These are phyloP conservation scores for Calonectria pseudoreteaudii DNA, from an alignment of 2,329 filamentous ascomycete species.

Conservation along the genomic window DNA sequence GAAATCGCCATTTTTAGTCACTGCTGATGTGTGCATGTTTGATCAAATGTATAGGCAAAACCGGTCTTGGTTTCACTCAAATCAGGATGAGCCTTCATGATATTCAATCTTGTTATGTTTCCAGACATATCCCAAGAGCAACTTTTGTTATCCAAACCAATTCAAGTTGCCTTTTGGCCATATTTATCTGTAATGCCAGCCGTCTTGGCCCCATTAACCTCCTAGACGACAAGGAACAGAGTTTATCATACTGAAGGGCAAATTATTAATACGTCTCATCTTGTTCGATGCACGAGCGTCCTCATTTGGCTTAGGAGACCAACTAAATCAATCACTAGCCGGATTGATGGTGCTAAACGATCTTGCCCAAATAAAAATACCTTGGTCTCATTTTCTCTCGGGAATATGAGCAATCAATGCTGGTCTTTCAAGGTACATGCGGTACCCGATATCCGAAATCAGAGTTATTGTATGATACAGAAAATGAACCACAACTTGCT, in stretches of 20 bases:
- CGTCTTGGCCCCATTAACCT: neutral
- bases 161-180: neutral
- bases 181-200: neutral
- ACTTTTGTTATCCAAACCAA: neutral
- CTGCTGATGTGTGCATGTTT: neutral
- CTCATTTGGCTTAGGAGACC: neutral
- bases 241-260: neutral
- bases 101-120: neutral
- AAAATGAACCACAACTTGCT: neutral
- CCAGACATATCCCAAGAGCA: neutral
- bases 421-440: neutral
- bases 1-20: neutral
- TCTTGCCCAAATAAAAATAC: neutral
- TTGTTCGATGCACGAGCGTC: constrained; percentile 1
- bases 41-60: neutral
- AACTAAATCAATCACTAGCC: neutral
- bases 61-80: neutral
- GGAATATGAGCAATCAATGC: constrained; percentile 2
- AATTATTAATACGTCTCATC: neutral
- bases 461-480: neutral
- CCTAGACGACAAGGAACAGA: neutral
- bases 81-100: neutral
- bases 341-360: neutral
- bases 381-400: constrained; percentile 6
- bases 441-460: neutral